Evolutionary conservation across 495 filamentous ascomycete genomes (phyloP).

Genomic region (Aspergillus panamensis): DNA sequence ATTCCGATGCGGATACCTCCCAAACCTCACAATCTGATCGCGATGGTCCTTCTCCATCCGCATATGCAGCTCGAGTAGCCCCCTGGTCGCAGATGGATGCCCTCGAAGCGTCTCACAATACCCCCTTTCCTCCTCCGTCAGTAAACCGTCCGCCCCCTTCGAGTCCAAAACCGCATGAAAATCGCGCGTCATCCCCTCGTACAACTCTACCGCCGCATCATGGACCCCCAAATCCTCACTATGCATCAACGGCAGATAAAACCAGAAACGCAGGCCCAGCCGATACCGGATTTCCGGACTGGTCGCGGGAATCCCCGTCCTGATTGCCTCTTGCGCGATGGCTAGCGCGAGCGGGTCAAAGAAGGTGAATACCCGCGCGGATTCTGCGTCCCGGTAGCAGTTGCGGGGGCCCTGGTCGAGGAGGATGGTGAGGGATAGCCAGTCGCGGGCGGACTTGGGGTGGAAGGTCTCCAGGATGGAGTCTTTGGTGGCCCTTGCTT

Average conservation of each 20-base stretch:
- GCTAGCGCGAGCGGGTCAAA: constrained; percentile 31
- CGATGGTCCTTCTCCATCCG: constrained; percentile 11
- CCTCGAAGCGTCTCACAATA: not conserved
- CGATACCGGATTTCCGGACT: constrained; percentile 26
- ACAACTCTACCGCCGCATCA: constrained; percentile 21
- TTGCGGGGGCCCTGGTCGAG: constrained; percentile 35
- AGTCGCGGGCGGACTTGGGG: constrained; percentile 18
- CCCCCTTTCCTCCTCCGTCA: not conserved
- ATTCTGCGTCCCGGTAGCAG: constrained; percentile 30
- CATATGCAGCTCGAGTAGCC: not conserved
- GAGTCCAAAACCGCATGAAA: not conserved
- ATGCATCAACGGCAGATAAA: constrained; percentile 36
- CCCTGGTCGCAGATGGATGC: not conserved
- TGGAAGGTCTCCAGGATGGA: constrained; percentile 25
- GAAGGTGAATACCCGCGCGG: constrained; percentile 27
- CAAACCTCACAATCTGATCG: constrained; percentile 11
- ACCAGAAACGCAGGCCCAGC: constrained; percentile 31
- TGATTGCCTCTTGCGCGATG: constrained; percentile 25
- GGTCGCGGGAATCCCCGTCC: constrained; percentile 13
- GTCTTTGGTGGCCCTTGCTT: constrained; percentile 11
- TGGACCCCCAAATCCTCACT: constrained; percentile 29
- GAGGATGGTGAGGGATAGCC: constrained; percentile 28
- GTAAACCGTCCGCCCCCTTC: not conserved
- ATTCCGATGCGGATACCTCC: constrained; percentile 16
- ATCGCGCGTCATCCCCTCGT: constrained; percentile 17